Conservation (phyloP, 495 filamentous ascomycete genomes). For the Corynascus novoguineensis region DNA sequence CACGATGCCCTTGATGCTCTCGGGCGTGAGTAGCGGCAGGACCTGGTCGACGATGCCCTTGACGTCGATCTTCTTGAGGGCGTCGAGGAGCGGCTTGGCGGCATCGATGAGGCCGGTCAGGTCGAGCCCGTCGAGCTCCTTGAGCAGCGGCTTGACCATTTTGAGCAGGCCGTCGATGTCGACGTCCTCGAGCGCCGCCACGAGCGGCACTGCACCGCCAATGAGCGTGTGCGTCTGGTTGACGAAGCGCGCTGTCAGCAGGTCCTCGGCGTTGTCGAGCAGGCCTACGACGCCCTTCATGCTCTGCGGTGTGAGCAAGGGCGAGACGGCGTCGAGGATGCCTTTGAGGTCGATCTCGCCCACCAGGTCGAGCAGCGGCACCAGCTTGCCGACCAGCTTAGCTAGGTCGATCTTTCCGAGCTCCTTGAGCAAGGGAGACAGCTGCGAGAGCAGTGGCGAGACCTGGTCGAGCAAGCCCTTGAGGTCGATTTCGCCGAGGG, state of each 20-base stretch:
- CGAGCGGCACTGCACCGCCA: conserved; percentile 30
- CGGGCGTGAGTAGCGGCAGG: conserved; percentile 38
- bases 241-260: conserved; percentile 41
- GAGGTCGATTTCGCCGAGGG: conserved; percentile 11
- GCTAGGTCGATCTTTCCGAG: conserved; percentile 36
- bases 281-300: conserved; percentile 42
- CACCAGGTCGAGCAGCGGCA: conserved; percentile 34
- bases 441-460: conserved; percentile 14
- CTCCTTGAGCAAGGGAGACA: conserved; percentile 31
- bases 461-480: background rate
- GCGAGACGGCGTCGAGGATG: conserved; percentile 36
- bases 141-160: conserved; percentile 31
- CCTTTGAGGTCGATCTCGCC: conserved; percentile 43
- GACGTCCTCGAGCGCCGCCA: conserved; percentile 33
- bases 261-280: conserved; percentile 34
- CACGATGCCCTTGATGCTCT: conserved; percentile 39
- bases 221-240: conserved; percentile 42
- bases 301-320: conserved; percentile 39
- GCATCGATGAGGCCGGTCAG: conserved; percentile 33
- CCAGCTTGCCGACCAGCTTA: conserved; percentile 31
- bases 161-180: conserved; percentile 30
- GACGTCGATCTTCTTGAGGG: conserved; percentile 34
- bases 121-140: conserved; percentile 28
- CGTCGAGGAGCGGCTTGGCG: conserved; percentile 32
- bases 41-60: conserved; percentile 33